Evolutionary conservation across 352 stramenopile species (phyloP).

Genomic region (Phytophthora macrochlamydospora): DNA sequence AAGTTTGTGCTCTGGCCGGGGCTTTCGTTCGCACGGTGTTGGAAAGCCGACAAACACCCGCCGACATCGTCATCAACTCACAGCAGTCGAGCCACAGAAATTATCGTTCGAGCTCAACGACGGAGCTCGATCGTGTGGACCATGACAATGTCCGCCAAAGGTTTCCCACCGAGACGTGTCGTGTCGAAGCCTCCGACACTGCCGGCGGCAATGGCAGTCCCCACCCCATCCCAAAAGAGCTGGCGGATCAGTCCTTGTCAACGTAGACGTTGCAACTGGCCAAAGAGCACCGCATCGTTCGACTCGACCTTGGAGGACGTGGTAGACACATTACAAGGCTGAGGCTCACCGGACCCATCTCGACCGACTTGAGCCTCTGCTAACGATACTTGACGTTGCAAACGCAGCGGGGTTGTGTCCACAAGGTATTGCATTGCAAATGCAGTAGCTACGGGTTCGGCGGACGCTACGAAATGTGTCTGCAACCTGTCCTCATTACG

Average conservation of each 20-base stretch:
- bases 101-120: conserved; percentile 15
- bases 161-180: too few relatives aligned
- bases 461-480: neutral
- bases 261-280: neutral
- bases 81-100: conserved; percentile 8
- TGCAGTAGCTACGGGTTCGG: conserved; percentile 11
- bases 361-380: conserved; percentile 3
- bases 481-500: conserved; percentile 9
- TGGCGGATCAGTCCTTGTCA: neutral
- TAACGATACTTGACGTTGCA: conserved; percentile 12
- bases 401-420: neutral
- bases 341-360: too few relatives aligned
- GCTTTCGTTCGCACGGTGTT: too few relatives aligned
- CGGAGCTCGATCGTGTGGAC: neutral
- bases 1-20: conserved; percentile 7
- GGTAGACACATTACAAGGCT: too few relatives aligned
- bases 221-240: too few relatives aligned
- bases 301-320: too few relatives aligned
- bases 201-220: too few relatives aligned
- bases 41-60: too few relatives aligned
- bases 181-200: too few relatives aligned
- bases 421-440: neutral
- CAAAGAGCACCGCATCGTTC: too few relatives aligned
- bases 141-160: too few relatives aligned
- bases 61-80: neutral